Percentiles rank a stretch among this genome's conserved stretches.
Conservation (phyloP, 148 eudicot species). For the Rhododendron henanense region DNA sequence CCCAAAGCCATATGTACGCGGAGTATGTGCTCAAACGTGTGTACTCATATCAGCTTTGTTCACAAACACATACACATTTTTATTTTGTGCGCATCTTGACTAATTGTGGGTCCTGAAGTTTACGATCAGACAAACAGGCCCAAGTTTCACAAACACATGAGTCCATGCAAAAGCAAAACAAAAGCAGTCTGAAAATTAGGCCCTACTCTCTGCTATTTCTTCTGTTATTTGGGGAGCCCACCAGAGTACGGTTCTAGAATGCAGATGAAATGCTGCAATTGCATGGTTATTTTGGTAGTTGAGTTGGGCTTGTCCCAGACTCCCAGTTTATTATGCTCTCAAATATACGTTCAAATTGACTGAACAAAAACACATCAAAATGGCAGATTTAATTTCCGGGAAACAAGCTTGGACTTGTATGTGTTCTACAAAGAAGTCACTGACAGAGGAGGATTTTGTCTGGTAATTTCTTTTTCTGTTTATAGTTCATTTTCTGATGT, state of each 20-base stretch:
- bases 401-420: slow-evolving; percentile 38
- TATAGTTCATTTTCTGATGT: not conserved
- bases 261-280: not conserved
- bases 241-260: not conserved
- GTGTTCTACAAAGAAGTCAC: slow-evolving; percentile 39
- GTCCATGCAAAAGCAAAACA: not conserved
- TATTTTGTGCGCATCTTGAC: too few relatives aligned
- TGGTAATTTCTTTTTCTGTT: slow-evolving; percentile 22
- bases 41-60: too few relatives aligned
- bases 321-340: not conserved
- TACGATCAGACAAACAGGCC: too few relatives aligned
- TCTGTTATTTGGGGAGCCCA: not conserved
- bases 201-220: not conserved
- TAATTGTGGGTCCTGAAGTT: too few relatives aligned
- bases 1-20: too few relatives aligned
- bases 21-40: too few relatives aligned
- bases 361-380: not conserved
- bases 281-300: not conserved
- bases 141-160: not conserved
- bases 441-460: slow-evolving; percentile 39
- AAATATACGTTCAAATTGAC: not conserved
- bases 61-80: too few relatives aligned
- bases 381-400: slow-evolving; percentile 47
- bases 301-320: not conserved
- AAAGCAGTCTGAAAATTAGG: not conserved